These are phyloP conservation scores for Malbranchea cinnamomea DNA, from an alignment of 2,329 filamentous ascomycete species.

Conservation along the genomic window DNA sequence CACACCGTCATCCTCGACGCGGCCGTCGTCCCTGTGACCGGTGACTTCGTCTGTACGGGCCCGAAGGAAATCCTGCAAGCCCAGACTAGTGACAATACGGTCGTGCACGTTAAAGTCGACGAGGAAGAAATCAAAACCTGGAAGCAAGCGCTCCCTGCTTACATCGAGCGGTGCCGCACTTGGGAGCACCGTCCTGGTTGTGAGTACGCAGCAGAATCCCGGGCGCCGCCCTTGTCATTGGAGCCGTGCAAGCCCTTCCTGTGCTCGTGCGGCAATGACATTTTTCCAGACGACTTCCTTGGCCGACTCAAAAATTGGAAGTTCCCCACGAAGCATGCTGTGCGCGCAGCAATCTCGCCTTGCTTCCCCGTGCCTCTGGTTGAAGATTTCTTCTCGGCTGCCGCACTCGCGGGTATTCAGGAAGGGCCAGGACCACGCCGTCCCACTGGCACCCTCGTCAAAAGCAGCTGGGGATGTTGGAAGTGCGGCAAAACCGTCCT, in stretches of 20 bases:
- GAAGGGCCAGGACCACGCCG: neutral
- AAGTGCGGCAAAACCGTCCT: conserved; percentile 2
- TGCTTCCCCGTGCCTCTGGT: conserved; percentile 17
- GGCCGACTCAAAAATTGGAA: conserved; percentile 10
- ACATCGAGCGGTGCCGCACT: conserved; percentile 23
- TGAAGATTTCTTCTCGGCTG: conserved; percentile 9
- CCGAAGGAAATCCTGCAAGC: conserved; percentile 5
- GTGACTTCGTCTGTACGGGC: conserved; percentile 4
- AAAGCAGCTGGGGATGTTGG: conserved; percentile 3
- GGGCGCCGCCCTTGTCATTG: conserved; percentile 15
- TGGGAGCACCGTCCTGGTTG: conserved; percentile 24
- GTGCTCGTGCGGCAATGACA: conserved; percentile 21
- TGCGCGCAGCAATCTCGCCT: conserved; percentile 19
- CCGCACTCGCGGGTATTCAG: neutral
- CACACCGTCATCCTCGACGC: conserved; percentile 17
- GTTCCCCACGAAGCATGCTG: conserved; percentile 14
- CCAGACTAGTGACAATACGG: neutral
- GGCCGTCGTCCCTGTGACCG: conserved; percentile 18
- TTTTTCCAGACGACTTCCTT: conserved; percentile 13
- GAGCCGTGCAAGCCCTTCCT: conserved; percentile 13
- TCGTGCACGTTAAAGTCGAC: conserved; percentile 10
- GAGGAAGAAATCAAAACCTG: conserved; percentile 18
- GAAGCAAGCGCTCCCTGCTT: conserved; percentile 19
- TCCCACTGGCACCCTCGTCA: neutral
- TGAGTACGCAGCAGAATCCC: conserved; percentile 13